Conservation (phyloP, 371 early-diverging fungal species). For the Paraphysoderma sedebokerense region DNA sequence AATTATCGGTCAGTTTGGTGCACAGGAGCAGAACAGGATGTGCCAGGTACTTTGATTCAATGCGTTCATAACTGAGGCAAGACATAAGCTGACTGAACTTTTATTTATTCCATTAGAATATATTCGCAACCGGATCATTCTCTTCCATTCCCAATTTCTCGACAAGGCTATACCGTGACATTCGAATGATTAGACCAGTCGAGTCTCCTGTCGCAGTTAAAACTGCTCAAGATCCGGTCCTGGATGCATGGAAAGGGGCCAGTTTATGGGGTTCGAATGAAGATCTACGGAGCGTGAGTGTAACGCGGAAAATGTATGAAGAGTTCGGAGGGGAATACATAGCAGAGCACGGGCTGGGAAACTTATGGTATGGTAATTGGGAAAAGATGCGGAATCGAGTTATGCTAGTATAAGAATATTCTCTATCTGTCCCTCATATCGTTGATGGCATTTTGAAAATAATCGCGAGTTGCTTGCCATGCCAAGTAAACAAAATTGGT, state of each 20-base stretch:
- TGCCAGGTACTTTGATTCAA: conserved; percentile 25
- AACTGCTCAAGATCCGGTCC: conserved; percentile 43
- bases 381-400: too few species aligned
- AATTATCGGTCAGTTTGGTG: conserved; percentile 39
- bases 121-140: conserved; percentile 67
- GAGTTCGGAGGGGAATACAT: conserved; percentile 71
- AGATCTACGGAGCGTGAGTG: conserved; percentile 18
- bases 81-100: conserved; percentile 1
- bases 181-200: conserved; percentile 43
- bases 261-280: conserved; percentile 30
- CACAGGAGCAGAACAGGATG: conserved; percentile 19
- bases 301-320: conserved; percentile 52
- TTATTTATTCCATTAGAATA: conserved; percentile 20
- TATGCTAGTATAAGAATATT: too few species aligned
- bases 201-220: conserved; percentile 34
- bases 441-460: too few species aligned
- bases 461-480: too few species aligned
- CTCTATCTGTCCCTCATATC: too few species aligned
- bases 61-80: not conserved
- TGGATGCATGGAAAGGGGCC: conserved; percentile 79
- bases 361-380: too few species aligned
- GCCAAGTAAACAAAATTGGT: too few species aligned
- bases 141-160: conserved; percentile 40
- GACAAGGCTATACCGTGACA: conserved; percentile 34
- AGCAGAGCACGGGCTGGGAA: conserved; percentile 60